These are phyloP conservation scores for Thamnidium elegans DNA, from an alignment of 192 early-diverging fungal genomes.

Conservation along the genomic window DNA sequence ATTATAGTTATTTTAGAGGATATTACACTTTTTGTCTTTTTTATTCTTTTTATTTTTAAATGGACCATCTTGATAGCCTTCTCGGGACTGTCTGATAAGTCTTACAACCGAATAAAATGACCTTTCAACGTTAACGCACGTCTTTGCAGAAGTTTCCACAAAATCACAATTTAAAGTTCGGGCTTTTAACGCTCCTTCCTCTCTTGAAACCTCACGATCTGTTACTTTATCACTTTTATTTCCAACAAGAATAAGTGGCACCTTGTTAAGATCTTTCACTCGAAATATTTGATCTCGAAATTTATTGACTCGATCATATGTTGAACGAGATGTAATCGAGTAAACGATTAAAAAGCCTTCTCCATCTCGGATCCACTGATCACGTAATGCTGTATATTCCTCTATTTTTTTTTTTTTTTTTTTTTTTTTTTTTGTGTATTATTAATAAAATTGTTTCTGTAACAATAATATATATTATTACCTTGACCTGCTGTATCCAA, in stretches of 20 bases:
- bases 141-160: constrained; percentile 82
- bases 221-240: constrained; percentile 84
- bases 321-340: constrained; percentile 77
- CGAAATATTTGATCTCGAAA: constrained; percentile 81
- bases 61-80: constrained; percentile 11
- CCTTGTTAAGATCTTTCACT: constrained; percentile 76
- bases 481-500: constrained; percentile 92
- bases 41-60: constrained; percentile 12
- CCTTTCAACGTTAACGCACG: constrained; percentile 83
- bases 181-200: constrained; percentile 74
- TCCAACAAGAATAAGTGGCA: constrained; percentile 83
- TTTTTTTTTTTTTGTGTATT: not conserved
- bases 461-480: not conserved
- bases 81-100: constrained; percentile 59
- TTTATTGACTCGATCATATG: constrained; percentile 76
- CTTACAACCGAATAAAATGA: constrained; percentile 75
- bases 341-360: constrained; percentile 87
- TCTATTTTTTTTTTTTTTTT: too few relatives aligned
- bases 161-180: constrained; percentile 69
- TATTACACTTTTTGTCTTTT: constrained; percentile 15
- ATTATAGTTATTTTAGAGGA: not conserved
- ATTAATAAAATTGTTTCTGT: not conserved
- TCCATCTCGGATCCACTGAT: constrained; percentile 74
- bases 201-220: constrained; percentile 75
- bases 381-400: constrained; percentile 74